A percentile compares a stretch with the other conserved stretches of the same genome.
Evolutionary conservation across 805 yeast genomes (phyloP).

Genomic region (Candida andamanensis): DNA sequence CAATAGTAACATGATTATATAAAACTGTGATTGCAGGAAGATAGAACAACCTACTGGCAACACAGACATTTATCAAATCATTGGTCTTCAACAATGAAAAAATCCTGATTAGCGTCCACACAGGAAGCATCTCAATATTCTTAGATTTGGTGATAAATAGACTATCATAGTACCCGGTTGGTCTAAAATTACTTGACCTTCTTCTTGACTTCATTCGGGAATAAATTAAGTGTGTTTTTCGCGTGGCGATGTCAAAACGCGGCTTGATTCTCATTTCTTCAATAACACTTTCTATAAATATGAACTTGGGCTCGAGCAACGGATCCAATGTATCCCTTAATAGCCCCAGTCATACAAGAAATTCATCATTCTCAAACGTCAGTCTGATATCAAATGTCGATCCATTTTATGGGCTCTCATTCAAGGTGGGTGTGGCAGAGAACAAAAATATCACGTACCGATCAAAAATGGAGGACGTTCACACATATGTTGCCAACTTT

Average conservation of each 20-base stretch:
- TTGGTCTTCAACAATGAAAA: conserved; percentile 16
- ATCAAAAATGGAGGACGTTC: conserved; percentile 93
- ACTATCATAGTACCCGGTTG: conserved; percentile 9
- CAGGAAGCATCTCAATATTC: conserved; percentile 17
- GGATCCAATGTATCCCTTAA: conserved; percentile 10
- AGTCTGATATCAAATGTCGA: conserved; percentile 16
- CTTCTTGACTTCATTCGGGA: too few species aligned
- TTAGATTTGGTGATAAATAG: not conserved
- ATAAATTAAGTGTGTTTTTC: too few species aligned
- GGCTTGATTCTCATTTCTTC: too few species aligned
- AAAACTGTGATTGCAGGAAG: conserved; percentile 21
- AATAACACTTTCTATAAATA: too few species aligned
- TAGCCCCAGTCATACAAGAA: conserved; percentile 6
- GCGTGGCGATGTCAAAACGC: too few species aligned
- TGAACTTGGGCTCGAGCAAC: too few species aligned
- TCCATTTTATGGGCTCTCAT: conserved; percentile 59
- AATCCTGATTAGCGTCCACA: conserved; percentile 13
- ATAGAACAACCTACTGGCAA: conserved; percentile 18
- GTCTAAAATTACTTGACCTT: conserved; percentile 12
- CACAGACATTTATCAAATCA: conserved; percentile 19
- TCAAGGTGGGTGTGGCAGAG: conserved; percentile 87
- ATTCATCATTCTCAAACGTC: conserved; percentile 12
- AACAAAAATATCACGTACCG: conserved; percentile 78
- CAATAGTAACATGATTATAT: conserved; percentile 18
- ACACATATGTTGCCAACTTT: conserved; percentile 86